A percentile compares a stretch with the other conserved stretches of the same genome.
Evolutionary conservation across 805 yeast genomes (phyloP).

Genomic region (Blastobotrys americana): DNA sequence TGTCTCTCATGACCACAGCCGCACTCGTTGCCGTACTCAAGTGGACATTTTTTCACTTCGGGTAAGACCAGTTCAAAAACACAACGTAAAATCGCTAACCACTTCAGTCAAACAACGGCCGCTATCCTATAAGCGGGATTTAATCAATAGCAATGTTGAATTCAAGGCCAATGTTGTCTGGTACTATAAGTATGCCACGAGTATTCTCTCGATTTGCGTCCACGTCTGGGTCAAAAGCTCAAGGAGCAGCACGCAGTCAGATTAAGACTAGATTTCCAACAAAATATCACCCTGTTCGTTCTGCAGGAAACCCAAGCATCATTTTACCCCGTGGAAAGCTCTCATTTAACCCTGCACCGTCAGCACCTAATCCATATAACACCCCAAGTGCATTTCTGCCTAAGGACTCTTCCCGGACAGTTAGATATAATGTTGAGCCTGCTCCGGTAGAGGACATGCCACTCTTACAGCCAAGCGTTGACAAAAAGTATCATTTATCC

Average conservation of each 20-base stretch:
- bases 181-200: too few relatives aligned
- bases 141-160: too few relatives aligned
- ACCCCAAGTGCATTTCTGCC: conserved; percentile 72
- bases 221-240: not conserved
- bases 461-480: conserved; percentile 31
- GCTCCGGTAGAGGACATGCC: conserved; percentile 21
- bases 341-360: conserved; percentile 55
- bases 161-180: too few relatives aligned
- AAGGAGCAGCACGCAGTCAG: conserved; percentile 3
- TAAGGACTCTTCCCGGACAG: conserved; percentile 48
- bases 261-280: conserved; percentile 40
- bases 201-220: conserved; percentile 7
- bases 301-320: conserved; percentile 60
- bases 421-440: conserved; percentile 23
- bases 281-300: conserved; percentile 51
- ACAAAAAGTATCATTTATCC: conserved; percentile 47
- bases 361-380: conserved; percentile 47
- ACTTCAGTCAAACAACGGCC: too few relatives aligned
- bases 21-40: too few relatives aligned
- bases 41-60: too few relatives aligned
- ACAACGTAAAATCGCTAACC: too few relatives aligned
- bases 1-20: too few relatives aligned
- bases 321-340: conserved; percentile 48
- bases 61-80: too few relatives aligned
- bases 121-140: too few relatives aligned